phyloP scores from a whole-genome alignment of 2,329 filamentous ascomycete genomes.

The Hymenoscyphus repandus region DNA sequence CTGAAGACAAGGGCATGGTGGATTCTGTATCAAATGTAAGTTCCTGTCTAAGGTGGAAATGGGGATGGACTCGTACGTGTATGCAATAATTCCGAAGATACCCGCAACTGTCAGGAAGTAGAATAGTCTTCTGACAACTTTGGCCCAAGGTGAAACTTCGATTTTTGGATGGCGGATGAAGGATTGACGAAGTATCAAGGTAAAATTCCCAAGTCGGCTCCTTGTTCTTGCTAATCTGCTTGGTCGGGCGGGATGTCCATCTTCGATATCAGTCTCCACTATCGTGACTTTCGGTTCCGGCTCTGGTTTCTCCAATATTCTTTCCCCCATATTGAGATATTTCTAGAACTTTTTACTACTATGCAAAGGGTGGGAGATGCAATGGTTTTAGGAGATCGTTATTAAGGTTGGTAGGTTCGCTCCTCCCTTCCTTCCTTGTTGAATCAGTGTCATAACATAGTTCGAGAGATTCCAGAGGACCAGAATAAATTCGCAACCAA shows the following conservation, averaged over 20 bases:
- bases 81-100: constrained; percentile 7
- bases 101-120: too few species aligned
- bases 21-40: constrained; percentile 7
- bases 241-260: constrained; percentile 4
- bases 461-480: not conserved
- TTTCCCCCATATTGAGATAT: not conserved
- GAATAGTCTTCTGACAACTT: too few species aligned
- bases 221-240: not conserved
- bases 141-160: too few species aligned
- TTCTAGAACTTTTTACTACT: too few species aligned
- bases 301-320: not conserved
- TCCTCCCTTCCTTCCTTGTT: not conserved
- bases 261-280: constrained; percentile 6
- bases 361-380: not conserved
- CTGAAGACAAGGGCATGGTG: constrained; percentile 14
- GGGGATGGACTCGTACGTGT: constrained; percentile 6
- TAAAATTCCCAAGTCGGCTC: not conserved
- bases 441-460: not conserved
- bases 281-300: not conserved
- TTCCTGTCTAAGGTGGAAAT: not conserved
- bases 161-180: constrained; percentile 1
- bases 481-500: not conserved
- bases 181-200: constrained; percentile 3
- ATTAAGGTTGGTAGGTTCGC: not conserved
- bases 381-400: not conserved